Conservation (phyloP, 2,329 filamentous ascomycete species). For the Coniosporium tulheliwenetii region DNA sequence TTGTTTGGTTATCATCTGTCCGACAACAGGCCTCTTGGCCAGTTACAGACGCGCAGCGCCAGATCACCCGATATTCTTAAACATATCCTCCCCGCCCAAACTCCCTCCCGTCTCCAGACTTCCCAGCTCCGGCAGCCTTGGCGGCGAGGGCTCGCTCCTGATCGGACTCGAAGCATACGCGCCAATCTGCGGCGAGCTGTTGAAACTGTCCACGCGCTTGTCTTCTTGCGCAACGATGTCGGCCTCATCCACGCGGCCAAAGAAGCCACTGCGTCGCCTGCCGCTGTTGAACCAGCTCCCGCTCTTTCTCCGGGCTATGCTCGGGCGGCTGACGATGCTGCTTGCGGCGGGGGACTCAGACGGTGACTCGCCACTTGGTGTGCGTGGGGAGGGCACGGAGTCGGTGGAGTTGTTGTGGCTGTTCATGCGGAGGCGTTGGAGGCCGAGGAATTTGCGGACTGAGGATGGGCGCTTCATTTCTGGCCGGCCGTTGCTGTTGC, state of each 20-base stretch:
- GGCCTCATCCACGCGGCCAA: background rate
- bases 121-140: background rate
- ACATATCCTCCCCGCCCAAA: background rate
- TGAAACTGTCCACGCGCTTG: background rate
- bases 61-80: background rate
- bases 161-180: background rate
- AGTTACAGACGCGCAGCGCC: background rate
- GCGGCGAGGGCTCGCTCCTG: background rate
- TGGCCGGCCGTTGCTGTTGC: background rate
- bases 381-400: constrained; percentile 10
- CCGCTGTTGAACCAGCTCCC: background rate
- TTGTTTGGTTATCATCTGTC: background rate
- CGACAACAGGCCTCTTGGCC: background rate
- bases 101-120: background rate
- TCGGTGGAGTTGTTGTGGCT: constrained; percentile 19
- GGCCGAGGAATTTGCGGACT: constrained; percentile 12
- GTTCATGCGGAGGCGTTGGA: constrained; percentile 14
- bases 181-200: background rate
- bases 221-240: background rate
- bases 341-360: background rate
- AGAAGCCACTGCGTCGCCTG: background rate
- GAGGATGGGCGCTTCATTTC: background rate
- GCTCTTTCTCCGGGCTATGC: background rate
- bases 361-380: background rate
- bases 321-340: background rate